Evolutionary conservation across 2,329 filamentous ascomycete genomes (phyloP).

Genomic region (Alternaria solani): DNA sequence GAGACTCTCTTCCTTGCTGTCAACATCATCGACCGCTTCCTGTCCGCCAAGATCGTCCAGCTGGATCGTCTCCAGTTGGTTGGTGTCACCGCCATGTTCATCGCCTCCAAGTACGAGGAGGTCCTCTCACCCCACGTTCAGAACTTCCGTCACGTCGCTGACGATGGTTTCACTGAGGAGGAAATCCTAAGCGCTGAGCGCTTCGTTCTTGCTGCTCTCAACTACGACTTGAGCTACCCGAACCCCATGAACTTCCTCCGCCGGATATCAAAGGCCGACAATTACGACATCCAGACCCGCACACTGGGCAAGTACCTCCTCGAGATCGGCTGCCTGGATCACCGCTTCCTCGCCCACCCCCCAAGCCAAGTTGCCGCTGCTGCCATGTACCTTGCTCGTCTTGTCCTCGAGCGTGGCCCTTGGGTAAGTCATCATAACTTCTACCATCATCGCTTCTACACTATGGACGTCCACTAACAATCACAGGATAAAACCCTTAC

Average conservation of each 20-base stretch:
- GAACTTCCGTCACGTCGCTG: slow-evolving; percentile 96
- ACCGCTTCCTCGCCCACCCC: slow-evolving; percentile 88
- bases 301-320: slow-evolving; percentile 97
- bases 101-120: slow-evolving; percentile 98
- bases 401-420: slow-evolving; percentile 87
- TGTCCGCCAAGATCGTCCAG: slow-evolving; percentile 93
- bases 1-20: slow-evolving; percentile 96
- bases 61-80: slow-evolving; percentile 96
- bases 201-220: slow-evolving; percentile 86
- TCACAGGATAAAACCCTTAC: slow-evolving; percentile 79
- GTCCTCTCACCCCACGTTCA: slow-evolving; percentile 95
- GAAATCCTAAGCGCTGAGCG: slow-evolving; percentile 98
- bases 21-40: slow-evolving; percentile 98
- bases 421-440: slow-evolving; percentile 71
- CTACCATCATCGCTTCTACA: background rate
- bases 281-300: slow-evolving; percentile 97
- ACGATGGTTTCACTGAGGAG: slow-evolving; percentile 92
- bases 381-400: slow-evolving; percentile 91
- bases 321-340: slow-evolving; percentile 94
- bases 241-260: slow-evolving; percentile 99
- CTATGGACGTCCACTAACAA: slow-evolving; percentile 14
- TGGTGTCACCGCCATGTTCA: slow-evolving; percentile 98
- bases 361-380: slow-evolving; percentile 91
- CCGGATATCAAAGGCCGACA: slow-evolving; percentile 98
- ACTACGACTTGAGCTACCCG: slow-evolving; percentile 97